These are phyloP conservation scores for Galerina sulciceps DNA, from an alignment of 768 basidiomycete species.

Conservation along the genomic window DNA sequence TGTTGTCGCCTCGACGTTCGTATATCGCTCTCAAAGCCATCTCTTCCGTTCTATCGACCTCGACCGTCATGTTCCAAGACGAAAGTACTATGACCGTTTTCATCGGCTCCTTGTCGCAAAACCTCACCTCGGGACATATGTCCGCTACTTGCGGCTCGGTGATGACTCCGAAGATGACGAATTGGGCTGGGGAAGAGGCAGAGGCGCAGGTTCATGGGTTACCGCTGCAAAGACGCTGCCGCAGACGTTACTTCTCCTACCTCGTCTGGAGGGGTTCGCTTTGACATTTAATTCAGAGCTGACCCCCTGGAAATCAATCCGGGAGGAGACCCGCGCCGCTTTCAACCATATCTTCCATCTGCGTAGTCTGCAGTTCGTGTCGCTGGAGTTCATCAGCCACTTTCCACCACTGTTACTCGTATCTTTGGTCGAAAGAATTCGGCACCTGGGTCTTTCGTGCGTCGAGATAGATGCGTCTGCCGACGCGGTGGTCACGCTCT, in stretches of 20 bases:
- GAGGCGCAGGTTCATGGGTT: conserved; percentile 9
- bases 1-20: conserved; percentile 19
- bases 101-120: conserved; percentile 17
- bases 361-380: conserved; percentile 14
- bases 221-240: conserved; percentile 14
- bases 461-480: conserved; percentile 17
- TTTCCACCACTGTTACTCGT: conserved; percentile 17
- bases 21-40: conserved; percentile 21
- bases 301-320: conserved; percentile 19
- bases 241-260: conserved; percentile 14
- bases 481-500: neutral
- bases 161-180: conserved; percentile 26
- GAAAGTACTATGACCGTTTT: conserved; percentile 17
- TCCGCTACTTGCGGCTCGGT: conserved; percentile 21
- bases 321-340: conserved; percentile 7
- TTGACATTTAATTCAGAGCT: conserved; percentile 24
- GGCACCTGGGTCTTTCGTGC: conserved; percentile 19
- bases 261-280: conserved; percentile 19
- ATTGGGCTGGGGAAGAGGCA: conserved; percentile 2
- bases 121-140: conserved; percentile 23
- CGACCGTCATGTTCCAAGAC: conserved; percentile 12
- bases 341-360: conserved; percentile 12
- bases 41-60: conserved; percentile 23
- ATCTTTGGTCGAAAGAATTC: conserved; percentile 7
- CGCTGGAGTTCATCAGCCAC: conserved; percentile 21